Evolutionary conservation across 345 rosid genomes (phyloP), one percentile per base, ranked within the genome.

Genomic region (Clausena lansium): DNA sequence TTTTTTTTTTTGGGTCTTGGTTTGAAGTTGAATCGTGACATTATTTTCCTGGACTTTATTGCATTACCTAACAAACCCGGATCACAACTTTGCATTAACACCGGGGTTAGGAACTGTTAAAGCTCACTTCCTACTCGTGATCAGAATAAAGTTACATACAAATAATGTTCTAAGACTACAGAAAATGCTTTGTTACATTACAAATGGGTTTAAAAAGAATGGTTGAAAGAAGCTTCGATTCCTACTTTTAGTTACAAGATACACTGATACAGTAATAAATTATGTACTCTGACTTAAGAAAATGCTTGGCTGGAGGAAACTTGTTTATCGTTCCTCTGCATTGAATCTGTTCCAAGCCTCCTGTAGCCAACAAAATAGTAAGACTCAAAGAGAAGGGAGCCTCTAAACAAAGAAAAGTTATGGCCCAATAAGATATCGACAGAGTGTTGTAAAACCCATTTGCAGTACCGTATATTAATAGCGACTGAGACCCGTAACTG

Each of bases 341-440:
- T 85, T 86, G 83, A 89, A 90, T 82, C 85, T 90, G 86, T 90
- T 87, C 94, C 97, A 92, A 33, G 90, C 94, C 52, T 87, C 97
- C 97, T 90, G 88, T 63, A 78, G 70, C 45, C 36, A 69, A 67
- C 63, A 50, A n/a, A 39, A 50, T 7, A 79, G 57, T 17, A 39
- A 6, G 0, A 52, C 11, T 45, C 17, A 45, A 45, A 45, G 50
- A 11, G 50, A 45, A 45, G 50, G 22, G 57, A 52, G 57, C 22
- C 22, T 17, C 57, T 17, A 15, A 52, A 2, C 22, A 52, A 1
- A 13, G 50, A 45, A 4, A 60, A 60, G 35, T 27, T 6, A 11
- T 14, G n/a, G 7, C 33, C 65, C 33, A 4, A 27, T 13, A 27
- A 25, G 20, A 11, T 17, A 13, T 4, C 2, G 64, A 6, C 33